Evolutionary conservation across 2,329 filamentous ascomycete genomes (phyloP), one percentile per base, ranked within the genome.

Genomic region (Rutstroemia sp.): DNA sequence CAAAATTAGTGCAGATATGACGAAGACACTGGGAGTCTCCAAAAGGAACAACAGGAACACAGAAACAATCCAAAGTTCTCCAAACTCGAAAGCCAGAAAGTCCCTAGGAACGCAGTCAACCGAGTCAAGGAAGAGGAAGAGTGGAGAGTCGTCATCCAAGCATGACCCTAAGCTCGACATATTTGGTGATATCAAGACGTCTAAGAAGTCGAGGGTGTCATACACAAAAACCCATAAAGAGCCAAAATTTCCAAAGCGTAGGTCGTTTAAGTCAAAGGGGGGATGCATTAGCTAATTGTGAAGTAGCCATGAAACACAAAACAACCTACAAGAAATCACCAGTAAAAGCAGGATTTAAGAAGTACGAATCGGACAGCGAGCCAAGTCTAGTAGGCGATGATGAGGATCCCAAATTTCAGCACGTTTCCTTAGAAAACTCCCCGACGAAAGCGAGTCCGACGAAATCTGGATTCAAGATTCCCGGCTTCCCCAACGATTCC

Each of bases 41-140:
- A 25, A 21, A 21, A 14, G 12, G 42, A 23, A 21, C 2, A 46
- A 23, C 10, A 39, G 38, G 14, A 38, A 45, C 21, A 30, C 38
- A 7, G 30, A 42, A 34, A 19, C 41, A 6, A 47, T 8, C 16
- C 39, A 47, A 46, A 53, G 7, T 12, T 10, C 34, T 23, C 9
- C 19, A 7, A 38, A n/a, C 5, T 17, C 19, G 7, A 16, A 30
- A 19, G n/a, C 3, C 17, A 6, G n/a, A 45, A 44, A 45, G 21
- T 14, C 27, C 4, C 14, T 44, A 4, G 27, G 17, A 12, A 48
- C 17, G 16, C 17, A 30, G 12, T 14, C 41, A 10, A n/a, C 45
- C 17, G 50, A 42, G 10, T 39, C 51, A 34, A 59, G 48, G 9
- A 66, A 65, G 56, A 61, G 63, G 42, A 65, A 63, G 46, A 52